phyloP scores from a whole-genome alignment of 2,329 filamentous ascomycete species.

The Trichoderma sp. region DNA sequence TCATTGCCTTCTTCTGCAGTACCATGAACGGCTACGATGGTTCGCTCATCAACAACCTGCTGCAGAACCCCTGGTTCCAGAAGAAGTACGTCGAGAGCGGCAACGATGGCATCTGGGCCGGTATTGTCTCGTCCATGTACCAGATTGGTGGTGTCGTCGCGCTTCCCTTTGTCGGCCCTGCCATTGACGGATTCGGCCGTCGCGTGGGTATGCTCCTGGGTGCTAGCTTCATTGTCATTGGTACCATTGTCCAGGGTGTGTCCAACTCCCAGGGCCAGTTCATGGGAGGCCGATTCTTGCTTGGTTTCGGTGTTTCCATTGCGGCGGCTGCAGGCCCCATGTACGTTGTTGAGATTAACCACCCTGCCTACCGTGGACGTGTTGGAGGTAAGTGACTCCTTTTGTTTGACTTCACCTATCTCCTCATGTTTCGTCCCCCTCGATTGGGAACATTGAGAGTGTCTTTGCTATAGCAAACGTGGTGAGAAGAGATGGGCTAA shows the following conservation, averaged over 20 bases:
- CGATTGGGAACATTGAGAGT: neutral
- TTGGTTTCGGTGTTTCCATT: constrained; percentile 52
- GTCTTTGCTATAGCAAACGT: neutral
- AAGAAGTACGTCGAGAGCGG: constrained; percentile 37
- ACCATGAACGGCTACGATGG: constrained; percentile 53
- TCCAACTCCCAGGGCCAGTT: constrained; percentile 41
- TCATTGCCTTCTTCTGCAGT: constrained; percentile 49
- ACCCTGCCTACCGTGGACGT: constrained; percentile 46
- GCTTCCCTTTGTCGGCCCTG: constrained; percentile 48
- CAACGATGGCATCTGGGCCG: constrained; percentile 47
- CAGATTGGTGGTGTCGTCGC: constrained; percentile 49
- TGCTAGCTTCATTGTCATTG: constrained; percentile 43
- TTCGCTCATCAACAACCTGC: constrained; percentile 49
- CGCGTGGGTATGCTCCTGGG: constrained; percentile 48
- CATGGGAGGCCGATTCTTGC: constrained; percentile 58
- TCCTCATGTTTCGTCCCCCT: neutral
- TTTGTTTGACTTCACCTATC: neutral
- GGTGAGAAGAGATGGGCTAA: neutral
- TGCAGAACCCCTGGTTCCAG: constrained; percentile 42
- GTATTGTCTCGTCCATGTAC: constrained; percentile 52
- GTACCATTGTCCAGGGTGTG: constrained; percentile 48
- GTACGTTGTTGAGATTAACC: constrained; percentile 48
- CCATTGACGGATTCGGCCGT: constrained; percentile 48
- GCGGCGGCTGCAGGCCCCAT: constrained; percentile 29
- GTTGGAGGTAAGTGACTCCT: constrained; percentile 33